These are phyloP conservation scores for Glonium stellatum DNA, from an alignment of 495 filamentous ascomycete species.

Conservation along the genomic window DNA sequence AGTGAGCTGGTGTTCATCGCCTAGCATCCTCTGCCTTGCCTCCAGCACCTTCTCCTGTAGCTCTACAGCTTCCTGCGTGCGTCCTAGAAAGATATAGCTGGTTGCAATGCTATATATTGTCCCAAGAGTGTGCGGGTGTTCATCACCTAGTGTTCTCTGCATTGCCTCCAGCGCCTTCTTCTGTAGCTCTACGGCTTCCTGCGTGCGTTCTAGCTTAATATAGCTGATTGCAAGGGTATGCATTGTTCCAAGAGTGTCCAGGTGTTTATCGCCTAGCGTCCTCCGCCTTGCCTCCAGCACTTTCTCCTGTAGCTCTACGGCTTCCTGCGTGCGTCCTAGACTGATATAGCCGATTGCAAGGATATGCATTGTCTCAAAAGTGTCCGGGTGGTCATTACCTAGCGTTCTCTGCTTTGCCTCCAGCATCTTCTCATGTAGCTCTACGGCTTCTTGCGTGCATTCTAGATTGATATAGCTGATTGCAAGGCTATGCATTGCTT, in stretches of 20 bases:
- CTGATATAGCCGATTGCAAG: slow-evolving; percentile 6
- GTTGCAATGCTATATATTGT: slow-evolving; percentile 8
- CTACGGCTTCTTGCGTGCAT: too few species aligned
- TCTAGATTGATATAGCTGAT: too few species aligned
- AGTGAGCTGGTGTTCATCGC: slow-evolving; percentile 2
- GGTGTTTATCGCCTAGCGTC: slow-evolving; percentile 2
- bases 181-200: too few species aligned
- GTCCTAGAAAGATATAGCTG: slow-evolving; percentile 6
- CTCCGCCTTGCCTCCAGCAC: slow-evolving; percentile 4
- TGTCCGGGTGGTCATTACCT: slow-evolving; percentile 5
- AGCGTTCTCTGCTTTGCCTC: not conserved
- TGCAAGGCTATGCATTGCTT: too few species aligned
- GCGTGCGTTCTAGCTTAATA: too few species aligned
- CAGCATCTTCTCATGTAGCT: too few species aligned
- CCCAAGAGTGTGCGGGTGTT: slow-evolving; percentile 7
- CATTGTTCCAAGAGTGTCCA: not conserved
- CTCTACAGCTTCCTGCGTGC: slow-evolving; percentile 11
- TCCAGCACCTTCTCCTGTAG: slow-evolving; percentile 1
- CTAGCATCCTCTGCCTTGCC: slow-evolving; percentile 5
- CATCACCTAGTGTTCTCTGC: not conserved
- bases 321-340: slow-evolving; percentile 12
- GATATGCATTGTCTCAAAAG: slow-evolving; percentile 4
- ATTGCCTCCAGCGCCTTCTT: too few species aligned
- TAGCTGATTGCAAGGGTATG: too few species aligned
- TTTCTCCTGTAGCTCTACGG: slow-evolving; percentile 3